A percentile compares a stretch with the other conserved stretches of the same genome.
phyloP scores from a whole-genome alignment of 2,329 filamentous ascomycete genomes.

The Hypomyces perniciosus region DNA sequence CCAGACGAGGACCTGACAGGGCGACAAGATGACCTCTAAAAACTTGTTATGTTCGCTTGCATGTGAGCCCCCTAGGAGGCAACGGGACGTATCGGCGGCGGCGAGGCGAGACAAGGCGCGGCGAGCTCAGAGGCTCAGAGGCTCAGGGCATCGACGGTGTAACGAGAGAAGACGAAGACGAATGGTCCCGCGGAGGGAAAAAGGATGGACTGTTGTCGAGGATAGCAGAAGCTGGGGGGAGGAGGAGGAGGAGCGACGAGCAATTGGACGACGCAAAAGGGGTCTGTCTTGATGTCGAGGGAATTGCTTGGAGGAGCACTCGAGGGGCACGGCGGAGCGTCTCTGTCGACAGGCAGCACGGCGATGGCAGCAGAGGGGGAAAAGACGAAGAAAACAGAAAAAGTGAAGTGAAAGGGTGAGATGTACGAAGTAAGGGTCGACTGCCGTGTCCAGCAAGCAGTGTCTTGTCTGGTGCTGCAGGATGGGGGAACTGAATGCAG shows the following conservation, averaged over 20 bases:
- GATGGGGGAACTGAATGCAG: not conserved
- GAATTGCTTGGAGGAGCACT: slow-evolving; percentile 1
- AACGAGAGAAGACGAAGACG: not conserved
- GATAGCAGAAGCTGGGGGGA: not conserved
- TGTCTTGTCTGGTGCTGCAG: not conserved
- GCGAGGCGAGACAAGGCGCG: not conserved
- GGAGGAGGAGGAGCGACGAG: not conserved
- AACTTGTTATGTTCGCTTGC: not conserved
- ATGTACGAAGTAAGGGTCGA: not conserved
- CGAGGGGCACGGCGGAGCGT: not conserved
- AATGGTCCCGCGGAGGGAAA: not conserved
- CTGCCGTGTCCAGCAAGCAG: not conserved
- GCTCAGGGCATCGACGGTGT: not conserved
- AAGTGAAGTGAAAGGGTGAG: not conserved
- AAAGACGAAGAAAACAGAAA: not conserved
- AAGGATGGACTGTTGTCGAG: not conserved
- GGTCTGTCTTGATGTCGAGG: not conserved
- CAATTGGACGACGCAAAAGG: slow-evolving; percentile 4
- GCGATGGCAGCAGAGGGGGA: not conserved
- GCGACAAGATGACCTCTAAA: no score
- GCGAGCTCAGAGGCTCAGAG: not conserved
- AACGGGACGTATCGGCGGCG: not conserved
- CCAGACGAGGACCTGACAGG: no score
- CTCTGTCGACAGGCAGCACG: not conserved
- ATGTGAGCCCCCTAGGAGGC: not conserved